Percentiles rank a stretch among this genome's conserved stretches.
These are phyloP conservation scores for Tetraselmis chui DNA, from an alignment of 139 green algal genomes.

Conservation along the genomic window DNA sequence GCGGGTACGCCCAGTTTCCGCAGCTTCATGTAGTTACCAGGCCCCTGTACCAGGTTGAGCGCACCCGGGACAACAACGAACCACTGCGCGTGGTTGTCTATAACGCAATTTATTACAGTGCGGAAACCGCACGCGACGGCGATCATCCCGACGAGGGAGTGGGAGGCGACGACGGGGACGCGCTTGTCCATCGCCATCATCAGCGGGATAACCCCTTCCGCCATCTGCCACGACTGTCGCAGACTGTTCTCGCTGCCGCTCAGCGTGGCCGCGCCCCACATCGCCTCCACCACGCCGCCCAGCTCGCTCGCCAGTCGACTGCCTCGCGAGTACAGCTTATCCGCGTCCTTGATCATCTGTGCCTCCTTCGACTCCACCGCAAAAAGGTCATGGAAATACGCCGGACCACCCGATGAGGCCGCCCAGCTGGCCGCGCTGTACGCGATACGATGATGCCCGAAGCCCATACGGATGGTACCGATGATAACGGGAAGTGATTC, in stretches of 20 bases:
- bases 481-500: not conserved
- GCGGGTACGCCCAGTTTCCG: not conserved
- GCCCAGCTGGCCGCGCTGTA: slow-evolving; percentile 2
- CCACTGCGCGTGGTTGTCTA: slow-evolving; percentile 14
- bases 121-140: not conserved
- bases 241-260: not conserved
- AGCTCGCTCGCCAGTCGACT: slow-evolving; percentile 1
- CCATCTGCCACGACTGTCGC: slow-evolving; percentile 5
- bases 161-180: not conserved
- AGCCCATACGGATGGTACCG: slow-evolving; percentile 14
- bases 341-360: slow-evolving; percentile 2
- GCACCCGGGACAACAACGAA: slow-evolving; percentile 8
- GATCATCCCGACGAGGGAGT: slow-evolving; percentile 2
- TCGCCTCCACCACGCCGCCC: slow-evolving; percentile 4
- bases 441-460: slow-evolving; percentile 8
- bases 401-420: not conserved
- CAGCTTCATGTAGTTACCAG: not conserved
- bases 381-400: slow-evolving; percentile 12
- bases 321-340: slow-evolving; percentile 9
- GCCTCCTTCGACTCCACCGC: not conserved
- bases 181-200: not conserved
- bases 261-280: slow-evolving; percentile 3
- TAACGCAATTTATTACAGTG: slow-evolving; percentile 4
- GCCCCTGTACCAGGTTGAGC: slow-evolving; percentile 7
- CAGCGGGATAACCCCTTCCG: not conserved